A percentile compares a stretch with the other conserved stretches of the same genome.
phyloP scores from a whole-genome alignment of 2,329 filamentous ascomycete genomes.

The Trichoderma brevicompactum region DNA sequence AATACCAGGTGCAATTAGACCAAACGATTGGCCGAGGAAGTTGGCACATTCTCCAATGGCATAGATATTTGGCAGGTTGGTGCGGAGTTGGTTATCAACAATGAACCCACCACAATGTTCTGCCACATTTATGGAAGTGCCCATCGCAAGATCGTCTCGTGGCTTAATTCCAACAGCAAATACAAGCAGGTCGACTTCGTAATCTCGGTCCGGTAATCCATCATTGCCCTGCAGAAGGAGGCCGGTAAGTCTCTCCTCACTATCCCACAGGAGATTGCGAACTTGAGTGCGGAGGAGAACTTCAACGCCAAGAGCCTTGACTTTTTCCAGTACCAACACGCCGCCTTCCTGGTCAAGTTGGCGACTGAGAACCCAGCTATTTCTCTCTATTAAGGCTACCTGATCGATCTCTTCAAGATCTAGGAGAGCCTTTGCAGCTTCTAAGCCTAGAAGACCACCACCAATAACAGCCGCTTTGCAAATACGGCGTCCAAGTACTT shows the following conservation, averaged over 20 bases:
- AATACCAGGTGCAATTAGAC: conserved; percentile 84
- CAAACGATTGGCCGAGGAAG: conserved; percentile 85
- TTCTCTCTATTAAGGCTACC: conserved; percentile 81
- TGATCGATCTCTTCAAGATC: conserved; percentile 41
- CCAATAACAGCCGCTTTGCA: conserved; percentile 67
- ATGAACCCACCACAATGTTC: conserved; percentile 77
- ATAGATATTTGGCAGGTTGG: conserved; percentile 74
- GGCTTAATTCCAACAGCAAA: conserved; percentile 88
- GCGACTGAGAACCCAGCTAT: conserved; percentile 79
- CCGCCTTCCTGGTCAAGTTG: conserved; percentile 85
- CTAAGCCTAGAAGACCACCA: conserved; percentile 78
- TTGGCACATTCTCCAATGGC: conserved; percentile 91
- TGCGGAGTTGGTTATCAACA: conserved; percentile 68
- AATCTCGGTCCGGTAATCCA: conserved; percentile 59
- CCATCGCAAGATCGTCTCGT: conserved; percentile 74
- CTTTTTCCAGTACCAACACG: conserved; percentile 79
- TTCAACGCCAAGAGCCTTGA: conserved; percentile 76
- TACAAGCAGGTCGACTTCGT: conserved; percentile 80
- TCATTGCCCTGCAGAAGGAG: conserved; percentile 72
- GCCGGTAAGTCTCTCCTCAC: conserved; percentile 69
- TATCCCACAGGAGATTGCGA: conserved; percentile 69
- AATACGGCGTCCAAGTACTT: conserved; percentile 58
- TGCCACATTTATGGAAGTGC: conserved; percentile 72
- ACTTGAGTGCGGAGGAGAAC: conserved; percentile 79
- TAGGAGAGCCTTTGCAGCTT: conserved; percentile 26